phyloP scores from a whole-genome alignment of 768 basidiomycete genomes.

The Mycena rosella region DNA sequence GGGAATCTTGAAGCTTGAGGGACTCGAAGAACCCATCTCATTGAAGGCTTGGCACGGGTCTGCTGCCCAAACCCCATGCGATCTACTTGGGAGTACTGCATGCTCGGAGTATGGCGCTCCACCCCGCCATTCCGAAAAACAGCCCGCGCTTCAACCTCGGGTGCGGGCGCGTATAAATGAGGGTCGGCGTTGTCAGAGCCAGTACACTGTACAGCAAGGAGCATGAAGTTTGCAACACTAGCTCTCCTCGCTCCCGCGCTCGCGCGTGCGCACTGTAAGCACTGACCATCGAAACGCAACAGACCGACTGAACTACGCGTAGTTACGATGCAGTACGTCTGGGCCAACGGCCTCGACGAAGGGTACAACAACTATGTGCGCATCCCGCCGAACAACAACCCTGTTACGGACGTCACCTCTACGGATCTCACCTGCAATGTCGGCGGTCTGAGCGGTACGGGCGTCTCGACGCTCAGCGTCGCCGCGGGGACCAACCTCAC shows the following conservation, averaged over 20 bases:
- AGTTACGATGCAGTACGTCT: constrained; percentile 68
- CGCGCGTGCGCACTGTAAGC: constrained; percentile 19
- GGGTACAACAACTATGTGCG: constrained; percentile 62
- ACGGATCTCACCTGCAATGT: constrained; percentile 68
- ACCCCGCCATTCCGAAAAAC: constrained; percentile 14
- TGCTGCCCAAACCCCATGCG: background rate
- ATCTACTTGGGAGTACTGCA: background rate
- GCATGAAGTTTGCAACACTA: background rate
- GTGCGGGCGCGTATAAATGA: constrained; percentile 1
- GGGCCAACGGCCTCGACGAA: constrained; percentile 64
- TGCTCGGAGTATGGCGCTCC: background rate
- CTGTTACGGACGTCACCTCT: constrained; percentile 67
- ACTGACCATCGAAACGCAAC: background rate
- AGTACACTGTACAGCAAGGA: background rate
- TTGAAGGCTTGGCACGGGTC: background rate
- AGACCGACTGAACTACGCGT: background rate
- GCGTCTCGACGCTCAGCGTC: constrained; percentile 55
- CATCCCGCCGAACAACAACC: constrained; percentile 65
- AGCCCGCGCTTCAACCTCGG: constrained; percentile 21
- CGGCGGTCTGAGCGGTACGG: constrained; percentile 57
- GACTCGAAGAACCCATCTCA: background rate
- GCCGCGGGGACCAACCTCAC: constrained; percentile 59
- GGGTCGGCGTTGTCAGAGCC: background rate
- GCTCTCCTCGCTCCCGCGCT: constrained; percentile 3
- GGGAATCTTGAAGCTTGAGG: background rate